Evolutionary conservation across 1,139 yeast genomes (phyloP), one percentile per base, ranked within the genome.

Genomic region (Geotrichum carabidarum): DNA sequence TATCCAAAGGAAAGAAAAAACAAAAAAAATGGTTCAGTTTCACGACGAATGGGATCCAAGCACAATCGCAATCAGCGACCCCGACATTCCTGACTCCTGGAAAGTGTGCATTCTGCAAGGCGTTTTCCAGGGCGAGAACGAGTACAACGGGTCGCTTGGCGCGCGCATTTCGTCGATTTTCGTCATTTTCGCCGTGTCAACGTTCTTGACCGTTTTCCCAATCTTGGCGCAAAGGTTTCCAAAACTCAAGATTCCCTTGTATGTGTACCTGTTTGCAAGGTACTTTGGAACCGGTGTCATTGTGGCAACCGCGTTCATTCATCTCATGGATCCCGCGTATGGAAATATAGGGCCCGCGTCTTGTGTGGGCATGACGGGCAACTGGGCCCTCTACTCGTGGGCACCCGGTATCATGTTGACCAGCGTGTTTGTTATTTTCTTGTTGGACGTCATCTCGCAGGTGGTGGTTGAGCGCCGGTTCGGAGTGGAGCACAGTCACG

Each of bases 281-380:
- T 84, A 76, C 70, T 85, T 84, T 64, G 91, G 91, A 59, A 82
- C 88, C 1, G 93, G 91, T 54, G 90, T 86, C 45, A 85, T 86
- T 64, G 77, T 84, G 11, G 89, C 93, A 1, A 86, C 93, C 1
- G 88, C 89, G 0, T 84, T 86, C 63, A 81, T 86, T 48, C 93
- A 86, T 70, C 73, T 86, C 59, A 71, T 86, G 62, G 78, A 80
- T 15, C 54, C 54, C 17, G 57, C 52, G 8, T 45, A 51, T 34
- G 44, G 32, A 6, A 36, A 15, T 8, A 41, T 54, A 17, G 55
- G 55, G 11, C 48, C 54, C n/a, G 42, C 47, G 12, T 5, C 51
- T 7, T 50, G 57, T 43, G 44, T 50, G 22, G 54, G 57, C 5
- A 38, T 32, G 43, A 45, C 54, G 2, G 55, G 52, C 6, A 48